Evolutionary conservation across 495 filamentous ascomycete genomes (phyloP).

Genomic region (Aspergillus leporis): DNA sequence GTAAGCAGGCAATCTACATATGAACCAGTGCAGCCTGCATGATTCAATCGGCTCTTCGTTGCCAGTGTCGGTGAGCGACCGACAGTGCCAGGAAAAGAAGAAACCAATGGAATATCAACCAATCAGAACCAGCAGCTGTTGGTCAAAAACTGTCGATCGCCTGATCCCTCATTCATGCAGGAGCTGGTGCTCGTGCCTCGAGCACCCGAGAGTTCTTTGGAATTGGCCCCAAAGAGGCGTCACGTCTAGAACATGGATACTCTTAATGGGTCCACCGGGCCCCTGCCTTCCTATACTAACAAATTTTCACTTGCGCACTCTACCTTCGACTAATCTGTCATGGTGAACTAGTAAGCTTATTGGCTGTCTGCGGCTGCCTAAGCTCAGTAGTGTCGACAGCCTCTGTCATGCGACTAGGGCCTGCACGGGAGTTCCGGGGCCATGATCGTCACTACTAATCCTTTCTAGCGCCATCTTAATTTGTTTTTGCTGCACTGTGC

Average conservation of each 20-base stretch:
- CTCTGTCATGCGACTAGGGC: constrained; percentile 42
- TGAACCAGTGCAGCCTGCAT: constrained; percentile 14
- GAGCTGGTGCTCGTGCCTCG: constrained; percentile 31
- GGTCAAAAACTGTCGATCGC: constrained; percentile 35
- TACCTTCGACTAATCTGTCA: constrained; percentile 14
- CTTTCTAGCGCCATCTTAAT: constrained; percentile 44
- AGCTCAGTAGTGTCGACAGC: constrained; percentile 36
- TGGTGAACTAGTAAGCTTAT: constrained; percentile 20
- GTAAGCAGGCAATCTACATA: neutral
- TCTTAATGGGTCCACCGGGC: constrained; percentile 18
- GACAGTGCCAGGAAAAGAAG: constrained; percentile 7
- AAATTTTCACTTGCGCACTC: neutral
- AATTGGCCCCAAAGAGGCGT: constrained; percentile 31
- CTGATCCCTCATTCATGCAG: constrained; percentile 35
- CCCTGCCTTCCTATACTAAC: constrained; percentile 12
- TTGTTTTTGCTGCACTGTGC: constrained; percentile 41
- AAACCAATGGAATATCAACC: constrained; percentile 22
- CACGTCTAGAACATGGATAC: constrained; percentile 22
- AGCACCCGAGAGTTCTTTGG: constrained; percentile 23
- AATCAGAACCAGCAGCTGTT: constrained; percentile 13
- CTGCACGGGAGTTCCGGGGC: constrained; percentile 39
- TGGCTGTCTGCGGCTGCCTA: constrained; percentile 31
- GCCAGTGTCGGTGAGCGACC: constrained; percentile 37
- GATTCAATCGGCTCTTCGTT: neutral
- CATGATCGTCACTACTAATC: constrained; percentile 39